These are phyloP conservation scores for Coffea eugenioides DNA, from an alignment of 257 asterid species.

Conservation along the genomic window DNA sequence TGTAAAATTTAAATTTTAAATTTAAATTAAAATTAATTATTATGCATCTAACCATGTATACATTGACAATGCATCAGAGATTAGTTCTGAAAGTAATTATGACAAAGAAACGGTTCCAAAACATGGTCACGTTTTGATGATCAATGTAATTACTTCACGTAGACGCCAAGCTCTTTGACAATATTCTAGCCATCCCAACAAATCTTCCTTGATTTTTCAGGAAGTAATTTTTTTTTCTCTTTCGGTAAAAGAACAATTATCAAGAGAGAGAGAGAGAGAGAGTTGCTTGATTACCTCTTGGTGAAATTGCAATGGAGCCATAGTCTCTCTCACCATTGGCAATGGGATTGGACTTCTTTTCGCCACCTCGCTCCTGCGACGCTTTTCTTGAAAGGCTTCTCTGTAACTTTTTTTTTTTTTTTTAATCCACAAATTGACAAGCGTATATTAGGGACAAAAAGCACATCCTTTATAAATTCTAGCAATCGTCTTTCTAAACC, in stretches of 20 bases:
- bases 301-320: constrained; percentile 37
- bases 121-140: neutral
- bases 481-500: neutral
- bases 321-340: constrained; percentile 38
- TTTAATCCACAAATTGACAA: constrained; percentile 13
- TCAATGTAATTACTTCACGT: neutral
- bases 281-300: constrained; percentile 34
- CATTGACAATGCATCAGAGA: too few species aligned
- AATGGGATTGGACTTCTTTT: constrained; percentile 35
- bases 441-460: constrained; percentile 20
- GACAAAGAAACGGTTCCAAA: neutral
- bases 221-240: neutral
- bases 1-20: too few species aligned
- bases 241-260: too few species aligned
- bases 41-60: too few species aligned
- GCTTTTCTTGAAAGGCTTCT: constrained; percentile 74
- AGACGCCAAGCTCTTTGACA: neutral
- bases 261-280: neutral
- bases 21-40: too few species aligned
- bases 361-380: constrained; percentile 42
- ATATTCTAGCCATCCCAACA: neutral
- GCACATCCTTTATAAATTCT: neutral
- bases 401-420: constrained; percentile 48
- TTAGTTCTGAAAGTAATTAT: too few species aligned
- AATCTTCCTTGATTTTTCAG: neutral